Conservation (phyloP, 371 early-diverging fungal species). For the Syncephalis plumigaleata region DNA sequence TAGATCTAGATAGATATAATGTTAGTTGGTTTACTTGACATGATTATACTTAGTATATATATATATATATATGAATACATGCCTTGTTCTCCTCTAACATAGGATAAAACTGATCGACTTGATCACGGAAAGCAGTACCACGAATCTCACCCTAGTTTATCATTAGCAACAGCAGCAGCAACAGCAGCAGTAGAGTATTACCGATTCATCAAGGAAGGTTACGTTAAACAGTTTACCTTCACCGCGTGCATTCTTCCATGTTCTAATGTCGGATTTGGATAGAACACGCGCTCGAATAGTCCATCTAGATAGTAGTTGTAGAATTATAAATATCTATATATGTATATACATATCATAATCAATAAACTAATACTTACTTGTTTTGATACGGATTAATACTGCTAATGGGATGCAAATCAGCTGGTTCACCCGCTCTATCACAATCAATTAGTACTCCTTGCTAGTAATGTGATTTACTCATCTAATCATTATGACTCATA, state of each 20-base stretch:
- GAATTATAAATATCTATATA: conserved; percentile 7
- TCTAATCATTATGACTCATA: too few relatives aligned
- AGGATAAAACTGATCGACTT: conserved; percentile 53
- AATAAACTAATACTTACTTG: conserved; percentile 16
- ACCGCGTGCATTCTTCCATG: conserved; percentile 59
- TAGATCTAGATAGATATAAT: conserved; percentile 55
- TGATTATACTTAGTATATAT: background rate
- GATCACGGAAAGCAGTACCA: conserved; percentile 76
- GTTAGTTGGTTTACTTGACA: background rate
- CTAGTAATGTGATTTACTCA: conserved; percentile 7
- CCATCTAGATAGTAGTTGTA: conserved; percentile 42
- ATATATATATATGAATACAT: background rate
- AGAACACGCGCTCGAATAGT: conserved; percentile 80
- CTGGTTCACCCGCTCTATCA: conserved; percentile 9
- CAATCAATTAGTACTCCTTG: conserved; percentile 3
- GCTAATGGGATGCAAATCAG: conserved; percentile 21
- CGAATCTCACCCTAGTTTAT: conserved; percentile 67
- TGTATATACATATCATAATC: background rate
- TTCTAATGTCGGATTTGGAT: conserved; percentile 63
- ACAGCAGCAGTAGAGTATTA: conserved; percentile 13
- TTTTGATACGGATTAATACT: conserved; percentile 48
- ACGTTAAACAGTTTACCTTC: conserved; percentile 85
- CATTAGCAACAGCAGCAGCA: background rate
- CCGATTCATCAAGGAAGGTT: conserved; percentile 66
- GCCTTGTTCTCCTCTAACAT: conserved; percentile 58